Base-by-base conservation (phyloP, 805 yeast genomes). In the Ogataea nakhonphanomensis region DNA sequence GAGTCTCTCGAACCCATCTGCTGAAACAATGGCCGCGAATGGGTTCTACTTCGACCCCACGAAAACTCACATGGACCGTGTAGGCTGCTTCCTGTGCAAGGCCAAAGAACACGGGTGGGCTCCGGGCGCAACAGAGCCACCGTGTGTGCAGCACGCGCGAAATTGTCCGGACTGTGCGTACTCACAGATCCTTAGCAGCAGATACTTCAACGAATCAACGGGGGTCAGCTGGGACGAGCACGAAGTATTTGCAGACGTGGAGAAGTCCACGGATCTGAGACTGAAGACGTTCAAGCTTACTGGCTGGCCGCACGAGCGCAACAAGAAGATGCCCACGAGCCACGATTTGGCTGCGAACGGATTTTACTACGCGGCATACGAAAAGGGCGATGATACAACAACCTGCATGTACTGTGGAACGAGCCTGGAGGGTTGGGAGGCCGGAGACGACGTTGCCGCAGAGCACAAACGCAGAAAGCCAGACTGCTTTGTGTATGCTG, bases 371-470 rank as follows among this genome's bases (percentile, higher is more conserved):
- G 63, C 69, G 8, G 84, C 87, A 2, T 46, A 57, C 21, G 61
- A 66, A 3, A 53, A 55, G n/a, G 58, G 59, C 11, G 78, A 73
- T 37, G 84, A 80, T 55, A 68, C 74, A 21, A 78, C 78, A 1
- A 65, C 75, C 2, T 85, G 95, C 56, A 66, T 75, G 48, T 77
- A 76, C 53, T 85, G 95, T 59, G 76, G 74, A 8, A 63, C 73
- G 13, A 72, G 81, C 0, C 61, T 76, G 11, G 84, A 83, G 38
- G 89, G 88, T 3, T 85, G 95, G 95, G 84, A 75, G 43, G 55
- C 61, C 1, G 69, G 65, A 2, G 93, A 86, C 59, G 78, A 74
- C 43, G 91, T 90, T 0, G 43, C 70, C 7, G 65, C 49, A 11
- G 88, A 79, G 48, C 93, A 84, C 54, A 46, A 53, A n/a, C 58